Percentiles rank a stretch among this genome's conserved stretches.
Evolutionary conservation across 164 flowering plant genomes (phyloP).

Genomic region (Liriodendron chinense): DNA sequence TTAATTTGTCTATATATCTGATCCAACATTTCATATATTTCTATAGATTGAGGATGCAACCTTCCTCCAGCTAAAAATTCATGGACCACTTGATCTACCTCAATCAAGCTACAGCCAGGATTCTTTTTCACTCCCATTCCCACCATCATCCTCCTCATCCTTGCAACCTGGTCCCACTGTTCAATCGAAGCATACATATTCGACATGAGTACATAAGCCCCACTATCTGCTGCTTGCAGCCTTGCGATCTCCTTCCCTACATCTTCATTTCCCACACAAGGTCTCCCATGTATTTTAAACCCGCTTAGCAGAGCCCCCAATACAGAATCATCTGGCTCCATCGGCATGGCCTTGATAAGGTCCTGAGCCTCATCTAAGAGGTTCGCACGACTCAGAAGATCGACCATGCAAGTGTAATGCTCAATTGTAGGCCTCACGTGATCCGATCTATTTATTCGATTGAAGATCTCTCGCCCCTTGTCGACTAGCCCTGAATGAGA

Average conservation of each 20-base stretch:
- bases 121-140: constrained; percentile 18
- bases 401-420: constrained; percentile 20
- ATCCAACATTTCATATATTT: constrained; percentile 13
- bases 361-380: constrained; percentile 14
- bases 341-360: constrained; percentile 17
- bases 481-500: constrained; percentile 15
- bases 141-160: constrained; percentile 13
- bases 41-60: constrained; percentile 2
- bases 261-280: background rate
- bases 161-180: constrained; percentile 15
- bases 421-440: constrained; percentile 10
- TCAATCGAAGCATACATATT: constrained; percentile 15
- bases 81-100: constrained; percentile 16
- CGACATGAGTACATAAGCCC: constrained; percentile 13
- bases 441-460: constrained; percentile 5
- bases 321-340: constrained; percentile 15
- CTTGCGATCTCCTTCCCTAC: background rate
- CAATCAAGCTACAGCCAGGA: constrained; percentile 24
- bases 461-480: constrained; percentile 8
- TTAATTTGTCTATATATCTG: constrained; percentile 5
- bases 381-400: constrained; percentile 11
- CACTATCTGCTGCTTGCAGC: constrained; percentile 6
- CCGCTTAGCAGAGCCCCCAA: constrained; percentile 18
- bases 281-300: constrained; percentile 7
- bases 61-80: constrained; percentile 21